Percentiles rank a stretch among this genome's conserved stretches.
phyloP scores from a whole-genome alignment of 83 land plant species.

The Diphasiastrum complanatum region DNA sequence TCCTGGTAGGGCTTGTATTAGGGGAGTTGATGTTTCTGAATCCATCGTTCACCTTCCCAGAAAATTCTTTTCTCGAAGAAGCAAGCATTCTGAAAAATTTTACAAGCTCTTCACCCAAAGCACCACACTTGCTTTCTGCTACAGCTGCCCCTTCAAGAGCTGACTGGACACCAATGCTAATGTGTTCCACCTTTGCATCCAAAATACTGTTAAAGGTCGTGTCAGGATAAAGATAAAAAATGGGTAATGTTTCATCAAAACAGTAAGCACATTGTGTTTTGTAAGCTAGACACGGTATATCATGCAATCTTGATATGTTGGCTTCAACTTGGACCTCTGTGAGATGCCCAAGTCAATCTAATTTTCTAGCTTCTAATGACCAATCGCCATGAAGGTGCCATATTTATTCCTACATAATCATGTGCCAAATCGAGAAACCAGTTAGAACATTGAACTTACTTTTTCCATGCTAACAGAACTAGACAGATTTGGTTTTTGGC shows the following conservation, averaged over 20 bases:
- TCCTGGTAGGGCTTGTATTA: background rate
- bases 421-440: too few species aligned
- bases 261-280: too few species aligned
- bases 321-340: too few species aligned
- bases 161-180: slow-evolving; percentile 11
- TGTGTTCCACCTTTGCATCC: slow-evolving; percentile 16
- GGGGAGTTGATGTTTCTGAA: background rate
- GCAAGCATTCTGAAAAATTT: slow-evolving; percentile 21
- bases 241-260: background rate
- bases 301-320: too few species aligned
- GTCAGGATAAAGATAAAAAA: background rate
- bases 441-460: background rate
- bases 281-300: too few species aligned
- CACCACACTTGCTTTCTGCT: slow-evolving; percentile 26
- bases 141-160: slow-evolving; percentile 20
- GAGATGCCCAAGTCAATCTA: background rate
- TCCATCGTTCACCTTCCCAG: slow-evolving; percentile 2
- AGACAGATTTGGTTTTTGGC: background rate
- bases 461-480: background rate
- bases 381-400: background rate
- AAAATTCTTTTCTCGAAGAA: slow-evolving; percentile 11
- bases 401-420: too few species aligned
- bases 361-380: background rate
- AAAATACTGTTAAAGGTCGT: slow-evolving; percentile 7
- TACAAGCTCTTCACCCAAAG: slow-evolving; percentile 20